These are phyloP conservation scores for Populus pruinosa DNA, from an alignment of 345 rosid genomes.

Conservation along the genomic window DNA sequence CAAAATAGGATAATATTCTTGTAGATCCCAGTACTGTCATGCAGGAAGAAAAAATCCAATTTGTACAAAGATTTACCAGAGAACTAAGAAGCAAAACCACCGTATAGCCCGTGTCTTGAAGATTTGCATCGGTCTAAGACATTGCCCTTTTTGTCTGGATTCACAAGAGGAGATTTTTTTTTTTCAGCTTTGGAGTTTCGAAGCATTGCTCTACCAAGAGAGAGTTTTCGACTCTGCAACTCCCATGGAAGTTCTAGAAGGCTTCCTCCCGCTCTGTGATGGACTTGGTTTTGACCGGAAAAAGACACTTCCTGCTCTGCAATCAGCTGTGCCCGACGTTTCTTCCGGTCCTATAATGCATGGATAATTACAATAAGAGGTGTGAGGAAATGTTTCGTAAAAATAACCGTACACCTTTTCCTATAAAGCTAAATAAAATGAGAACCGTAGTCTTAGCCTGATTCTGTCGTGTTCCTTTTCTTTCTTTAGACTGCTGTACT, in stretches of 20 bases:
- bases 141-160: slow-evolving; percentile 28
- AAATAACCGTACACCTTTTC: background rate
- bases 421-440: background rate
- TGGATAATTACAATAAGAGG: too few species aligned
- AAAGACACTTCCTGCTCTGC: slow-evolving; percentile 56
- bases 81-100: slow-evolving; percentile 13
- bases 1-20: background rate
- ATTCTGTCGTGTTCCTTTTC: slow-evolving; percentile 60
- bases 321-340: slow-evolving; percentile 52
- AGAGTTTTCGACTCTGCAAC: slow-evolving; percentile 45
- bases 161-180: slow-evolving; percentile 19
- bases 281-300: slow-evolving; percentile 72
- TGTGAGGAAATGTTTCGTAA: background rate
- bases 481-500: slow-evolving; percentile 44
- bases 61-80: slow-evolving; percentile 23
- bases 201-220: slow-evolving; percentile 62
- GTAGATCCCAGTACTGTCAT: background rate
- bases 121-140: slow-evolving; percentile 27
- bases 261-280: slow-evolving; percentile 43
- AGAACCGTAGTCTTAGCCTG: slow-evolving; percentile 51
- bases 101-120: slow-evolving; percentile 22
- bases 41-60: too few species aligned
- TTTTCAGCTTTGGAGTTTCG: slow-evolving; percentile 43
- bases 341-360: slow-evolving; percentile 56
- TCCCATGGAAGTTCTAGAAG: slow-evolving; percentile 34